These are phyloP conservation scores for Stemphylium vesicarium DNA, from an alignment of 2,329 filamentous ascomycete genomes.

Conservation along the genomic window DNA sequence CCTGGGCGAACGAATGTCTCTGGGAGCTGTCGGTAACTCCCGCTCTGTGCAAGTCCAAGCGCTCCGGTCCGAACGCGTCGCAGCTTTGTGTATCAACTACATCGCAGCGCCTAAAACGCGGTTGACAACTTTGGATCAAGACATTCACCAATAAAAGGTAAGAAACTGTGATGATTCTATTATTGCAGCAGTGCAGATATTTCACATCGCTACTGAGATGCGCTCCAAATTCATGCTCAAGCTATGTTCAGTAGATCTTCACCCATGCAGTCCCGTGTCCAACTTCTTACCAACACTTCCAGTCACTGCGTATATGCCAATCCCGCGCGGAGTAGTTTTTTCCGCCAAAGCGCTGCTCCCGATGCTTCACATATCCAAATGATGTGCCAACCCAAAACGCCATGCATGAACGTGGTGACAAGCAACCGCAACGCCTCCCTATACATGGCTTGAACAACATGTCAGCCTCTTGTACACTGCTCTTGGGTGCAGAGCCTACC, in stretches of 20 bases:
- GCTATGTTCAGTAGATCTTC: conserved; percentile 9
- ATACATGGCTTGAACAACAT: conserved; percentile 16
- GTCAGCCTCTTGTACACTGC: conserved; percentile 7
- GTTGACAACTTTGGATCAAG: background rate
- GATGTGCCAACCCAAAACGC: conserved; percentile 31
- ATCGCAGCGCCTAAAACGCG: no score
- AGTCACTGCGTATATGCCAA: background rate
- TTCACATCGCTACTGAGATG: background rate
- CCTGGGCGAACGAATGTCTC: background rate
- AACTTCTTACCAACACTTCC: conserved; percentile 1
- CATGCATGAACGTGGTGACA: conserved; percentile 28
- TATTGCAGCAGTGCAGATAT: background rate
- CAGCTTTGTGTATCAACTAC: background rate
- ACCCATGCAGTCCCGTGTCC: conserved; percentile 2
- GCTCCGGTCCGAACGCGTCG: background rate
- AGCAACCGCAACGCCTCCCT: conserved; percentile 35
- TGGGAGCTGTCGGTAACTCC: background rate
- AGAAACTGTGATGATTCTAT: background rate
- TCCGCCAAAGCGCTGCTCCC: conserved; percentile 5
- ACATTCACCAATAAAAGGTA: background rate
- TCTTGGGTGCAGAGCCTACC: conserved; percentile 12
- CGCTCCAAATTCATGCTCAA: conserved; percentile 2
- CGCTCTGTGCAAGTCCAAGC: background rate
- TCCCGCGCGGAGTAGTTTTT: background rate
- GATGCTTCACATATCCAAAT: conserved; percentile 15